Conservation (phyloP, 139 green algal genomes). For the Chlamydomonas urium region DNA sequence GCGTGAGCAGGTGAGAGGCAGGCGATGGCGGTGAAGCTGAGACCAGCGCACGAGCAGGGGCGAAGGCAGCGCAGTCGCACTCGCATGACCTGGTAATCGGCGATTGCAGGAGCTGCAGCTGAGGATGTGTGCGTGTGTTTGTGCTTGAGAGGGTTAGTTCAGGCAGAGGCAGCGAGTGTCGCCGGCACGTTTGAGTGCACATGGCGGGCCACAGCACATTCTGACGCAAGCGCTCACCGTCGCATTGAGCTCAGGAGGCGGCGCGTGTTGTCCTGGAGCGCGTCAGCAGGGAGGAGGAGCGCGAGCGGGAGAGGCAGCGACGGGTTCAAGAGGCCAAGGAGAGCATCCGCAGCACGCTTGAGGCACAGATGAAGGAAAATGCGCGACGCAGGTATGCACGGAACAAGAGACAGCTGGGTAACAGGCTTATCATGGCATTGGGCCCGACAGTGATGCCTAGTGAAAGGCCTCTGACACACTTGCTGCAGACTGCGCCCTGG, state of each 20-base stretch:
- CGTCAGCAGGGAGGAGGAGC: constrained; percentile 7
- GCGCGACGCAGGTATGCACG: background rate
- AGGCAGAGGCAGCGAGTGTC: background rate
- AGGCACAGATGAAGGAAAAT: constrained; percentile 34
- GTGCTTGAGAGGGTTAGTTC: background rate
- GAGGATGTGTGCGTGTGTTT: background rate
- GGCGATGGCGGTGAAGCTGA: background rate
- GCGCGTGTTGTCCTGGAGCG: constrained; percentile 13
- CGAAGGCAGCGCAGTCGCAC: background rate
- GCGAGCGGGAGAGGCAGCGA: constrained; percentile 16
- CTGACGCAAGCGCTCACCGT: background rate
- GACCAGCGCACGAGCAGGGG: background rate
- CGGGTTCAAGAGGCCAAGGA: constrained; percentile 17
- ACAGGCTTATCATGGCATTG: no score
- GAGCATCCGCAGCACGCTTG: constrained; percentile 18
- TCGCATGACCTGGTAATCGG: background rate
- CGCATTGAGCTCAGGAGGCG: background rate
- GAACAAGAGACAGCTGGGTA: no score
- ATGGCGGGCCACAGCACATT: background rate
- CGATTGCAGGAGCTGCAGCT: background rate
- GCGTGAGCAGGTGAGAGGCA: constrained; percentile 3
- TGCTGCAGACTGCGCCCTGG: no score
- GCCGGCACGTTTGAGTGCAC: background rate
- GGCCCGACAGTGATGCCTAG: background rate
- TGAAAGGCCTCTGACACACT: no score